phyloP scores from a whole-genome alignment of 345 rosid genomes.

The Populus tremula region DNA sequence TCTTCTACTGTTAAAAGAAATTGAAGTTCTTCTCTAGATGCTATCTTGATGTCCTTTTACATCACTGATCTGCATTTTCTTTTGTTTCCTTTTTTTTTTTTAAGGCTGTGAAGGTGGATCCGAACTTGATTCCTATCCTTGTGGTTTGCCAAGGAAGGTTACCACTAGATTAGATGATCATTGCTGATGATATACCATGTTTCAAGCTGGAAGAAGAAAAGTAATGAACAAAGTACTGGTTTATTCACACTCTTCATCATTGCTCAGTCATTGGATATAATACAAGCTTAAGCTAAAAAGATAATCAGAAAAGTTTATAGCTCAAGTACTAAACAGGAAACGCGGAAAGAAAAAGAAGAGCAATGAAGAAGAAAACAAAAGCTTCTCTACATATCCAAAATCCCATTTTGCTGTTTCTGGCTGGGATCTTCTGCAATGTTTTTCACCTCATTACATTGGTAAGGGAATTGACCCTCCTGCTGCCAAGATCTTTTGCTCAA shows the following conservation, averaged over 20 bases:
- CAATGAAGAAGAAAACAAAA: not conserved
- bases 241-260: constrained; percentile 33
- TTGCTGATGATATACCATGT: not conserved
- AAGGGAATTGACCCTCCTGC: constrained; percentile 48
- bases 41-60: not conserved
- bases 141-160: not conserved
- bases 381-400: constrained; percentile 12
- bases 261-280: constrained; percentile 23
- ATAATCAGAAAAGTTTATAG: constrained; percentile 14
- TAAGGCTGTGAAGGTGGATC: not conserved
- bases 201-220: not conserved
- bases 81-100: not conserved
- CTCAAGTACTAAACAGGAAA: constrained; percentile 12
- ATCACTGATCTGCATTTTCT: not conserved
- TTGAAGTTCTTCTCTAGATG: not conserved
- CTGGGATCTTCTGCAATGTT: not conserved
- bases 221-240: constrained; percentile 5
- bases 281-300: constrained; percentile 26
- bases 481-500: constrained; percentile 49
- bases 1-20: not conserved
- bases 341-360: not conserved
- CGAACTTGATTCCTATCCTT: not conserved
- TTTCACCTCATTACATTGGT: constrained; percentile 15
- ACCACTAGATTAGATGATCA: not conserved
- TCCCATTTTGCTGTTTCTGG: constrained; percentile 11